Evolutionary conservation across 2,329 filamentous ascomycete genomes (phyloP).

Genomic region (Colletotrichum cordylinicola): DNA sequence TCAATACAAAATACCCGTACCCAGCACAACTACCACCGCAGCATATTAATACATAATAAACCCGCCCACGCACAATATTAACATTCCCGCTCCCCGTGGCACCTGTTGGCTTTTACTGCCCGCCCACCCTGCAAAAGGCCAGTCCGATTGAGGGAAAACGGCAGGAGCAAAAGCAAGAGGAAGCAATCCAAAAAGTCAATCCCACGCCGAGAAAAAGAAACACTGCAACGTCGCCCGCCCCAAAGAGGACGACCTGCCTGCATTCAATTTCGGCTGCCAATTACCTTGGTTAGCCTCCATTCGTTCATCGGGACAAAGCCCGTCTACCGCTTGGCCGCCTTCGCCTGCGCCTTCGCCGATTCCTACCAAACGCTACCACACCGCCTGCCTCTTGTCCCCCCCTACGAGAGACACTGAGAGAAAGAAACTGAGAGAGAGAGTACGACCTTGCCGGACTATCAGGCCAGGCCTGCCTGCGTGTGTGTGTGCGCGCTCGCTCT

Average conservation of each 20-base stretch:
- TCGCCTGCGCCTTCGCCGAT: neutral
- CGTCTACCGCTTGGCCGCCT: neutral
- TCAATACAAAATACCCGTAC: neutral
- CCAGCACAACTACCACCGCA: neutral
- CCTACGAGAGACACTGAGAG: neutral
- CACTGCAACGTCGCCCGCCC: slow-evolving; percentile 7
- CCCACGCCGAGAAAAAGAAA: neutral
- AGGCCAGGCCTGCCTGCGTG: neutral
- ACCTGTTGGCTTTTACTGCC: neutral
- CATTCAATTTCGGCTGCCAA: slow-evolving; percentile 1
- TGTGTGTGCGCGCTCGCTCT: neutral
- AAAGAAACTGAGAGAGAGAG: neutral
- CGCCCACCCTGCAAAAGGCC: neutral
- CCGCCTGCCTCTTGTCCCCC: neutral
- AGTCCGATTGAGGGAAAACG: neutral
- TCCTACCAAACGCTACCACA: neutral
- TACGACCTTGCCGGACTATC: neutral
- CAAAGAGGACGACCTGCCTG: neutral
- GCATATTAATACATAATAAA: slow-evolving; percentile 9
- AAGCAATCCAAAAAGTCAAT: neutral
- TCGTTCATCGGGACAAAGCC: slow-evolving; percentile 3
- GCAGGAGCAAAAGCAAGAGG: slow-evolving; percentile 3
- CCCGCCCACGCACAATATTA: neutral
- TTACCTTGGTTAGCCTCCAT: slow-evolving; percentile 4
- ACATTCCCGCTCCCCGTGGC: slow-evolving; percentile 4